phyloP scores from a whole-genome alignment of 805 yeast species.

The Soucietia sequanensis region DNA sequence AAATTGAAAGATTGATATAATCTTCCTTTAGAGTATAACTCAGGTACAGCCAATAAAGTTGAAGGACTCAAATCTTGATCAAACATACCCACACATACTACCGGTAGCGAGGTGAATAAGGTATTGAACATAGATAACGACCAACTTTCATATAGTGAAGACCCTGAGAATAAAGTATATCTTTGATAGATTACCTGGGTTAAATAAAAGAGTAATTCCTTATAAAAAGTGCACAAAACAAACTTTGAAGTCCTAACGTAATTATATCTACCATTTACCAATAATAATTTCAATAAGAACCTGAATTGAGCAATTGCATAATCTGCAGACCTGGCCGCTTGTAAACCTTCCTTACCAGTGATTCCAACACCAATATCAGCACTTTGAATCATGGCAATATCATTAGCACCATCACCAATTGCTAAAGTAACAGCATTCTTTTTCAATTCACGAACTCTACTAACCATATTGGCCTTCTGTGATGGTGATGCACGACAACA shows the following conservation, averaged over 20 bases:
- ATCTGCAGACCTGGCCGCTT: constrained; percentile 94
- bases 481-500: constrained; percentile 97
- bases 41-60: constrained; percentile 89
- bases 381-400: constrained; percentile 97
- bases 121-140: constrained; percentile 97
- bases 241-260: constrained; percentile 90
- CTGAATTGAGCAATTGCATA: constrained; percentile 94
- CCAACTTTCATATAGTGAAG: constrained; percentile 93
- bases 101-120: constrained; percentile 89
- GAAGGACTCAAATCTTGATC: constrained; percentile 88
- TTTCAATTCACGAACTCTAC: constrained; percentile 69
- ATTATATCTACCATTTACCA: constrained; percentile 96
- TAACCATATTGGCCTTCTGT: constrained; percentile 89
- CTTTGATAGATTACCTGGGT: constrained; percentile 88
- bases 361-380: constrained; percentile 98
- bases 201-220: constrained; percentile 84
- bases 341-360: constrained; percentile 95
- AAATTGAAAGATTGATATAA: constrained; percentile 72
- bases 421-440: constrained; percentile 81
- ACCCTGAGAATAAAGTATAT: constrained; percentile 85
- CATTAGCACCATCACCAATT: constrained; percentile 99
- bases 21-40: constrained; percentile 77
- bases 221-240: constrained; percentile 90
- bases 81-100: constrained; percentile 90
- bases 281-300: constrained; percentile 71